Conservation (phyloP, 1,284 basidiomycete species). For the Apiotrichum siamense region DNA sequence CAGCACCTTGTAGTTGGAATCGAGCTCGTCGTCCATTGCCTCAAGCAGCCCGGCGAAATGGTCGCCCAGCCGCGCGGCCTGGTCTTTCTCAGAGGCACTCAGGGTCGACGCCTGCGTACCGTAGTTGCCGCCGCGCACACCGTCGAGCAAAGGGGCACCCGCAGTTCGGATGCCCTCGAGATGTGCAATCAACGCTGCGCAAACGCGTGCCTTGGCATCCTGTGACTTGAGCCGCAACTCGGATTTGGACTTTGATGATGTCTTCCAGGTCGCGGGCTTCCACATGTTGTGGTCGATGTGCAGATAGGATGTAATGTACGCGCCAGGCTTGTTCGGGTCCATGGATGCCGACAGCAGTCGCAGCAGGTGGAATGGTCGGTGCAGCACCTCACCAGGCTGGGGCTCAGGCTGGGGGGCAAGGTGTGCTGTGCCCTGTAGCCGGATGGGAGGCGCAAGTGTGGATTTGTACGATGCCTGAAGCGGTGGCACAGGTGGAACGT, state of each 20-base stretch:
- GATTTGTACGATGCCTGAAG: slow-evolving; percentile 9
- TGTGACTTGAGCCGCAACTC: slow-evolving; percentile 45
- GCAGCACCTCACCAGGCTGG: slow-evolving; percentile 61
- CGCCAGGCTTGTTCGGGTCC: slow-evolving; percentile 66
- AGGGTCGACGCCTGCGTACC: slow-evolving; percentile 42
- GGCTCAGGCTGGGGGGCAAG: slow-evolving; percentile 33
- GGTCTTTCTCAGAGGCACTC: slow-evolving; percentile 9
- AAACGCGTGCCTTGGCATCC: slow-evolving; percentile 31
- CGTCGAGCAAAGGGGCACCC: slow-evolving; percentile 53
- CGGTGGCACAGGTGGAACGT: not conserved
- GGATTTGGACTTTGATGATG: slow-evolving; percentile 59
- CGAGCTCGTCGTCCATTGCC: slow-evolving; percentile 77
- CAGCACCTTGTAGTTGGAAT: slow-evolving; percentile 79
- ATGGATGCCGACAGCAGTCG: slow-evolving; percentile 70
- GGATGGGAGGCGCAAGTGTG: slow-evolving; percentile 14
- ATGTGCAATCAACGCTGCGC: slow-evolving; percentile 26
- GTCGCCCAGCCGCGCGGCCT: slow-evolving; percentile 56
- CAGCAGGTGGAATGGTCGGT: slow-evolving; percentile 88
- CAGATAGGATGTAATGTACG: slow-evolving; percentile 77
- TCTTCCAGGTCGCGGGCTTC: slow-evolving; percentile 42
- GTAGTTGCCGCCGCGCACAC: slow-evolving; percentile 54
- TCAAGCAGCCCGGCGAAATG: slow-evolving; percentile 49
- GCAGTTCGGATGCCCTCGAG: slow-evolving; percentile 24
- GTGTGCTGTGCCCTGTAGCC: slow-evolving; percentile 19
- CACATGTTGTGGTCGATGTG: slow-evolving; percentile 86